These are phyloP conservation scores for Stemphylium lycopersici DNA, from an alignment of 2,329 filamentous ascomycete genomes.

Conservation along the genomic window DNA sequence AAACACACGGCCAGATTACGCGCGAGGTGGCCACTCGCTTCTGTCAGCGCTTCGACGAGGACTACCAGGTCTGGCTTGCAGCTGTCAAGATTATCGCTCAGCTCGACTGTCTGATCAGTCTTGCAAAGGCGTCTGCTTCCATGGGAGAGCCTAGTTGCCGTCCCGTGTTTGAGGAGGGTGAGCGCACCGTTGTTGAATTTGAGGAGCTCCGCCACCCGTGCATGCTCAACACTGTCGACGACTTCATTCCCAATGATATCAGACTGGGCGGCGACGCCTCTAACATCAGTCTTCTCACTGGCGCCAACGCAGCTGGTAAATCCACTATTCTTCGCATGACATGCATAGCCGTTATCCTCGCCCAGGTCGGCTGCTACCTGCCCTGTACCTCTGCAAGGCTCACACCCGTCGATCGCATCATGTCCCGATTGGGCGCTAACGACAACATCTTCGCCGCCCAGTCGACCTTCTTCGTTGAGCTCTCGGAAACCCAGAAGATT, in stretches of 20 bases:
- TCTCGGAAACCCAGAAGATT: constrained; percentile 98
- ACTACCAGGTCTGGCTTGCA: constrained; percentile 84
- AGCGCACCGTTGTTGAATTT: constrained; percentile 89
- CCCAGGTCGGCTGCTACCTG: constrained; percentile 92
- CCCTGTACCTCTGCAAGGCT: constrained; percentile 81
- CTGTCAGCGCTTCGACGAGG: constrained; percentile 84
- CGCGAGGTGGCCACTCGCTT: constrained; percentile 85
- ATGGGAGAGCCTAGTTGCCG: constrained; percentile 88
- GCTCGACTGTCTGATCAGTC: constrained; percentile 90
- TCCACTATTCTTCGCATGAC: constrained; percentile 97
- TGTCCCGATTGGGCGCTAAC: constrained; percentile 96
- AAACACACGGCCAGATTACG: constrained; percentile 88
- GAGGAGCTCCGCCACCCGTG: constrained; percentile 92
- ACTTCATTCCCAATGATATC: constrained; percentile 97
- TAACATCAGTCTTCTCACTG: constrained; percentile 90
- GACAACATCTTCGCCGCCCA: constrained; percentile 99
- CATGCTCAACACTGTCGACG: constrained; percentile 84
- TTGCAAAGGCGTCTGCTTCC: constrained; percentile 84
- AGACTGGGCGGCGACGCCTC: constrained; percentile 78
- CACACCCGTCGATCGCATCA: constrained; percentile 94
- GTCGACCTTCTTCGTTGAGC: constrained; percentile 96
- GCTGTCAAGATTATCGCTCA: constrained; percentile 91
- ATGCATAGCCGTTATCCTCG: constrained; percentile 95
- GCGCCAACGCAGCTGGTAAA: constrained; percentile 96
- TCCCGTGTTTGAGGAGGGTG: constrained; percentile 82